Evolutionary conservation across 768 basidiomycete species (phyloP), one percentile per base, ranked within the genome.

Genomic region (Leccinum ochraceum): DNA sequence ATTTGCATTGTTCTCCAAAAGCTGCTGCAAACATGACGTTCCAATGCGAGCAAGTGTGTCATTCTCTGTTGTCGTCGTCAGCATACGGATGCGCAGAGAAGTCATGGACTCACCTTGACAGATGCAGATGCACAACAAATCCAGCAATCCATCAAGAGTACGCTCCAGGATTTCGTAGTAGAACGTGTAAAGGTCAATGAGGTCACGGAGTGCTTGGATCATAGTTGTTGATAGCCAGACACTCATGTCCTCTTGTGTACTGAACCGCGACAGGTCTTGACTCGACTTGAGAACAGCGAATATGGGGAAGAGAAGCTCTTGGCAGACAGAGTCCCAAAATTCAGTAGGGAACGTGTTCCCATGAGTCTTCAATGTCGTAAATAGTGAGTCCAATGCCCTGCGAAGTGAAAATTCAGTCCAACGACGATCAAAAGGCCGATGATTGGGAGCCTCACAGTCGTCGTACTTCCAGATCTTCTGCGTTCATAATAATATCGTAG

Each of bases 401-500:
- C 28, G 59, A 52, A 49, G 8, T 11, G 30, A 53, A 50, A 22
- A 46, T 53, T 61, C 53, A 63, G 56, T 56, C n/a, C 58, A 56
- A 56, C 39, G 60, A 28, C 61, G 54, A 53, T 37, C 13, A 57
- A 6, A 52, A n/a, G 32, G 5, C 20, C 14, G 39, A 39, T 46
- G n/a, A 34, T 56, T 44, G 2, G 11, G 44, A 57, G 13, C 81
- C 94, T 78, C 71, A 99, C 97, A 98, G 75, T 70, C 95, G 85
- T 67, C 97, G 87, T 56, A 99, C 95, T 83, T 99, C 97, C 28
- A 99, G 78, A 70, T 99, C 97, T 73, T 98, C 97, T 17, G 94
- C 97, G 63, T 97, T 98, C 96, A 99, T 98, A 72, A 99, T 96
- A 57, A 99, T 96, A 73, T 98, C 97, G 75, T 95, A 98, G 79